Base-by-base conservation (phyloP, 2,329 filamentous ascomycete genomes). In the Blastomyces percursus region DNA sequence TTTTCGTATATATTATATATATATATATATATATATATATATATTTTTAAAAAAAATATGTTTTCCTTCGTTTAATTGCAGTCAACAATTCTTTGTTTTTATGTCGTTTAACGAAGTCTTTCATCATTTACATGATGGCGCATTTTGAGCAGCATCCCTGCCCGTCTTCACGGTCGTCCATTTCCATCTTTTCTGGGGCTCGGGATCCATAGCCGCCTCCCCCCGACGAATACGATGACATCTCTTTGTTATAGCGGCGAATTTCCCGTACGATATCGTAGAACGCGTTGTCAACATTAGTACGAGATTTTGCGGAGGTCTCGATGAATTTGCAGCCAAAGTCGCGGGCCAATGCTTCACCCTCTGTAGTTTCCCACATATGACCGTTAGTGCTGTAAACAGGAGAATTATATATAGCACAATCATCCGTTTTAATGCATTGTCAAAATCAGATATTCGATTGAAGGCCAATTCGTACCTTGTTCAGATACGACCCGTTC, bases 321-420 rank as follows among this genome's bases (percentile, higher is more conserved):
- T 99, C 94, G 79, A 97, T 96, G 81, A 97, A 99, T 75, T 94
- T 95, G 87, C 94, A 99, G 74, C 87, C 87, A 77, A 99, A 97
- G 67, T 87, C 86, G 70, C 84, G 85, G 67, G 92, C 93, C 69
- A 97, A 81, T 64, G 86, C 84, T 78, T 94, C 88, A 71, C 93
- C 93, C 86, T 97, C 93, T 96, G 77, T 71, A 59, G 55, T 57
- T 38, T 52, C n/a, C 40, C 51, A 40, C 32, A 60, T 27, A 42
- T n/a, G 50, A 57, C 61, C 59, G 60, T 62, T 40, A 65, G 59
- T 32, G 51, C 35, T 54, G 59, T 55, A 32, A 14, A 44, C 46
- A 46, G 14, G 9, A 3, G 55, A 44, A 42, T 40, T 59, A 16
- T 35, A 42, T 16, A 42, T 42, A 35, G 6, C 38, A 55, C 56